These are phyloP conservation scores for Coemansia asiatica DNA, from an alignment of 192 early-diverging fungal genomes.

Conservation along the genomic window DNA sequence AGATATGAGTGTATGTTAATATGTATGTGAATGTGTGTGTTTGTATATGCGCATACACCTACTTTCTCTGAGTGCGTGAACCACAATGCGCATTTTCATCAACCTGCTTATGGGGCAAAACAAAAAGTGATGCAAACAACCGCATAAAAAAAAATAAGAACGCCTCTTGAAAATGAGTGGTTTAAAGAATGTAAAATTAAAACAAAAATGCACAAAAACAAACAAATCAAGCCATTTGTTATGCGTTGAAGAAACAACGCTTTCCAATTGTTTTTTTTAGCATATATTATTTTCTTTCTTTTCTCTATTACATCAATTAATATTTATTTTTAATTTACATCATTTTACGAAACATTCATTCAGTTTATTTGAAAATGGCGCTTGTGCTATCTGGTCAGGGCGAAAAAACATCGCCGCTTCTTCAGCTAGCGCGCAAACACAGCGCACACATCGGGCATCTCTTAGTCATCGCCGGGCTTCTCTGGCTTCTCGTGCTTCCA, in stretches of 20 bases:
- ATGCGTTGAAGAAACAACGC: neutral
- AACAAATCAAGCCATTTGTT: too few species aligned
- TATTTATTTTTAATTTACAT: neutral
- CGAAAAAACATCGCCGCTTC: conserved; percentile 43
- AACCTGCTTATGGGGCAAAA: neutral
- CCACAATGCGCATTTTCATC: conserved; percentile 4
- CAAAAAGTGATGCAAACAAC: neutral
- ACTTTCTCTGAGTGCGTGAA: too few species aligned
- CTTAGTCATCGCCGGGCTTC: conserved; percentile 59
- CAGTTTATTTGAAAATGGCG: conserved; percentile 37
- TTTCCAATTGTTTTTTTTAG: neutral
- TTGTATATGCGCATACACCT: too few species aligned
- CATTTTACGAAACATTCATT: too few species aligned
- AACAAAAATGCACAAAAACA: too few species aligned
- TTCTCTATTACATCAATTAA: neutral
- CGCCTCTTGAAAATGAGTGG: neutral
- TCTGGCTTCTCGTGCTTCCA: conserved; percentile 68
- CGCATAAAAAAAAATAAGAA: neutral
- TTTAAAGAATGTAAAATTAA: too few species aligned
- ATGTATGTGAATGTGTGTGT: too few species aligned
- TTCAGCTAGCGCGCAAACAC: conserved; percentile 36
- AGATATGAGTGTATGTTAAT: too few species aligned
- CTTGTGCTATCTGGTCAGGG: conserved; percentile 52
- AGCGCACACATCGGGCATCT: conserved; percentile 55
- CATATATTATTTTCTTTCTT: neutral